These are phyloP conservation scores for Echinosophora koreensis DNA, from an alignment of 306 rosid species.

Conservation along the genomic window DNA sequence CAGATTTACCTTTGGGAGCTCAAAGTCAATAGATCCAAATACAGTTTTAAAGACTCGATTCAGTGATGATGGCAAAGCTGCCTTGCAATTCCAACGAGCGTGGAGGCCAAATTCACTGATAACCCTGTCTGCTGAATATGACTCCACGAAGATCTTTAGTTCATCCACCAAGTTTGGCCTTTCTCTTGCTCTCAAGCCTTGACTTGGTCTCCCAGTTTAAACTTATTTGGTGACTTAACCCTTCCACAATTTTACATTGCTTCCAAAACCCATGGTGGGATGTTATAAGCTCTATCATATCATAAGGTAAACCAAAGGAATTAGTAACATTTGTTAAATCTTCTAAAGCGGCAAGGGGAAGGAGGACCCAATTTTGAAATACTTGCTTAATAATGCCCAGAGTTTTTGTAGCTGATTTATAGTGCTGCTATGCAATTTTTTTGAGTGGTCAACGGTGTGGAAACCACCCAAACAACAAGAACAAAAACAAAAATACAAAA, in stretches of 20 bases:
- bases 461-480: not conserved
- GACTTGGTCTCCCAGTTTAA: conserved; percentile 45
- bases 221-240: conserved; percentile 26
- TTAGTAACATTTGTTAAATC: conserved; percentile 49
- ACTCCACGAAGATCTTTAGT: conserved; percentile 62
- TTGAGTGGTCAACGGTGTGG: not conserved
- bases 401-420: conserved; percentile 46
- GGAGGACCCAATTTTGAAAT: conserved; percentile 68
- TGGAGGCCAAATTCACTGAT: conserved; percentile 95
- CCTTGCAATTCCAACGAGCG: conserved; percentile 76
- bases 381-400: conserved; percentile 42
- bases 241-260: conserved; percentile 46
- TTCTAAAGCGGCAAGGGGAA: conserved; percentile 53
- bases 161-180: conserved; percentile 82
- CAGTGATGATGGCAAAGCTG: conserved; percentile 77
- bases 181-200: conserved; percentile 87
- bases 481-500: not conserved
- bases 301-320: conserved; percentile 52
- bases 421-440: conserved; percentile 7
- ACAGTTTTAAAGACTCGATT: conserved; percentile 77
- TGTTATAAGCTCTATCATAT: conserved; percentile 50
- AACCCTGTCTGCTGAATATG: conserved; percentile 84
- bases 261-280: conserved; percentile 47
- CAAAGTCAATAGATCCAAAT: conserved; percentile 65
- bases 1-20: conserved; percentile 80